Evolutionary conservation across 2,329 filamentous ascomycete species (phyloP), one percentile per base, ranked within the genome.

Genomic region (Ilyonectria robusta): DNA sequence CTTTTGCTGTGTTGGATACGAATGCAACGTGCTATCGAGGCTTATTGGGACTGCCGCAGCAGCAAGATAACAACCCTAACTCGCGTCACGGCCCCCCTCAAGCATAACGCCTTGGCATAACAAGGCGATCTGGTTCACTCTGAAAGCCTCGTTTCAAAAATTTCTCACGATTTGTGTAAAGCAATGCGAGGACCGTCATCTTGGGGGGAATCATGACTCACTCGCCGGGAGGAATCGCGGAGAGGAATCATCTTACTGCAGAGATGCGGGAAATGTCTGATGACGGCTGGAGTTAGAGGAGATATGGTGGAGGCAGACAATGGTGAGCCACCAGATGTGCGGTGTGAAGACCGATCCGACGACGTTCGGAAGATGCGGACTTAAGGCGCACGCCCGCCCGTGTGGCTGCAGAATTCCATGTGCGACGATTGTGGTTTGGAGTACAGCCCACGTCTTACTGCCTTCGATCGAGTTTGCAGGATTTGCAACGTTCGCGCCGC

Each of bases 41-140:
- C 29, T 40, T 26, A 48, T 47, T 31, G 47, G 47, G 23, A 63
- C 44, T 40, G 19, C 33, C 42, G 42, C 47, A 58, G 61, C 19
- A 26, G 61, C 19, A 26, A 40, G 48, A 51, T 59, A 66, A 65
- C 57, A 66, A 37, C 37, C 33, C 40, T 26, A 21, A 60, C 35
- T 53, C 59, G 50, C 42, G 51, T 35, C 17, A 13, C 42, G 44
- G 51, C 44, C 23, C 17, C 44, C 29, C 19, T 44, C 17, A 47
- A 54, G 51, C 68, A 68, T 70, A 71, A 71, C 64, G 64, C 23
- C 44, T 61, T 59, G 59, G 58, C 73, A 73, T 72, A 73, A 73
- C 70, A 54, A 40, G 2, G 35, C 44, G 33, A 55, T 29, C 29
- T 15, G 26, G 40, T 5, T 37, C 7, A 10, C 11, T 37, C 15